phyloP scores from a whole-genome alignment of 129 eudicot species.

The Erigeron canadensis region DNA sequence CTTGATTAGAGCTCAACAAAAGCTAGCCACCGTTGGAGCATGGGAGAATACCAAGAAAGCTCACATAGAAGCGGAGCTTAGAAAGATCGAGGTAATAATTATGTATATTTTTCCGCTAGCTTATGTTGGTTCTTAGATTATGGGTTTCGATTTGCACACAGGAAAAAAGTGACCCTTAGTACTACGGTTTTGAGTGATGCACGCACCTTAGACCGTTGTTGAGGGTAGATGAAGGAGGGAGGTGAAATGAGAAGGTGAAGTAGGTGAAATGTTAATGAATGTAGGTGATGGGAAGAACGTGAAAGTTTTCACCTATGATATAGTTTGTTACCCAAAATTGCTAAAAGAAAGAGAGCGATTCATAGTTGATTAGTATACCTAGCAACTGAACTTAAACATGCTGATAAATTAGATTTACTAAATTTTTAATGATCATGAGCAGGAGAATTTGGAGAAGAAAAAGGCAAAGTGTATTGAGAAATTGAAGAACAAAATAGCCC shows the following conservation, averaged over 20 bases:
- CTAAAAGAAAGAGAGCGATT: neutral
- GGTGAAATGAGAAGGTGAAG: too few species aligned
- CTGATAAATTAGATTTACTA: conserved; percentile 12
- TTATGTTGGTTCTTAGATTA: neutral
- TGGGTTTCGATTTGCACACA: too few species aligned
- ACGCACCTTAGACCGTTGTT: too few species aligned
- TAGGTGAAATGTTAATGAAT: too few species aligned
- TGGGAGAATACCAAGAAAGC: conserved; percentile 98
- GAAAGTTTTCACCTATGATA: too few species aligned
- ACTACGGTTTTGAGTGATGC: neutral
- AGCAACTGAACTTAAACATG: neutral
- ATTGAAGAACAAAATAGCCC: conserved; percentile 70
- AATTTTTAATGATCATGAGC: conserved; percentile 13
- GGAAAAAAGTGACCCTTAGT: too few species aligned
- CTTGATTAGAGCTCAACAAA: conserved; percentile 72
- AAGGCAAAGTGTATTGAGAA: conserved; percentile 67
- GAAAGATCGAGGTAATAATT: conserved; percentile 66
- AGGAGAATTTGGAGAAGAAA: conserved; percentile 84
- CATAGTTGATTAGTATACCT: neutral
- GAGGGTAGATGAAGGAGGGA: too few species aligned
- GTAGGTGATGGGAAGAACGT: too few species aligned
- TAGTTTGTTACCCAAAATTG: neutral
- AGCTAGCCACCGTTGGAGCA: conserved; percentile 53
- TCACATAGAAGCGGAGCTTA: conserved; percentile 68
- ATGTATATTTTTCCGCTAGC: neutral